Conservation (phyloP, 148 eudicot species). For the Persicaria tinctoria region DNA sequence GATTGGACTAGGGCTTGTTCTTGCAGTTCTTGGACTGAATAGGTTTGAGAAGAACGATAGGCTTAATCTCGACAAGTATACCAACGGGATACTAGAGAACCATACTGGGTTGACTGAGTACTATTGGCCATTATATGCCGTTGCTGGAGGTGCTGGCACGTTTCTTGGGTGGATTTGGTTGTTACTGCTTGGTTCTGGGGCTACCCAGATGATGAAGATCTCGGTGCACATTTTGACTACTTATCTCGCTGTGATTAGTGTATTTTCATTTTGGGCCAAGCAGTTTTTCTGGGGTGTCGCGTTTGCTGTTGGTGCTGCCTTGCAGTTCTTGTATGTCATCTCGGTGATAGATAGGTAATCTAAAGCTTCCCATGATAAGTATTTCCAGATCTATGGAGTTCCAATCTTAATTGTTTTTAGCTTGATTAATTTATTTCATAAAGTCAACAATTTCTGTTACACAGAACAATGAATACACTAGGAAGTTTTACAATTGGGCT, state of each 20-base stretch:
- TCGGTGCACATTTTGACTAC: conserved; percentile 85
- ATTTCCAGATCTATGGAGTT: not conserved
- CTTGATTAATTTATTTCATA: not conserved
- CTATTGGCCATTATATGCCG: conserved; percentile 91
- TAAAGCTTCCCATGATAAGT: not conserved
- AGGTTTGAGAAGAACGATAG: conserved; percentile 72
- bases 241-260: conserved; percentile 87
- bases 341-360: conserved; percentile 81
- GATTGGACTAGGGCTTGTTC: conserved; percentile 50
- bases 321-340: conserved; percentile 89
- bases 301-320: conserved; percentile 70
- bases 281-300: conserved; percentile 87
- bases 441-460: not conserved
- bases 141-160: conserved; percentile 81
- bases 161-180: conserved; percentile 86
- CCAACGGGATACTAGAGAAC: conserved; percentile 43
- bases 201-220: conserved; percentile 78
- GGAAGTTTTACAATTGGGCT: not conserved
- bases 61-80: conserved; percentile 68
- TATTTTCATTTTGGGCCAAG: conserved; percentile 77
- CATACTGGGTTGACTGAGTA: conserved; percentile 73
- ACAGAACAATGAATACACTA: not conserved
- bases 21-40: conserved; percentile 71
- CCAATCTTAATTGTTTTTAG: not conserved
- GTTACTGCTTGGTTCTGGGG: conserved; percentile 71